phyloP scores from a whole-genome alignment of 805 yeast species.

The Candida khao-thaluensis region DNA sequence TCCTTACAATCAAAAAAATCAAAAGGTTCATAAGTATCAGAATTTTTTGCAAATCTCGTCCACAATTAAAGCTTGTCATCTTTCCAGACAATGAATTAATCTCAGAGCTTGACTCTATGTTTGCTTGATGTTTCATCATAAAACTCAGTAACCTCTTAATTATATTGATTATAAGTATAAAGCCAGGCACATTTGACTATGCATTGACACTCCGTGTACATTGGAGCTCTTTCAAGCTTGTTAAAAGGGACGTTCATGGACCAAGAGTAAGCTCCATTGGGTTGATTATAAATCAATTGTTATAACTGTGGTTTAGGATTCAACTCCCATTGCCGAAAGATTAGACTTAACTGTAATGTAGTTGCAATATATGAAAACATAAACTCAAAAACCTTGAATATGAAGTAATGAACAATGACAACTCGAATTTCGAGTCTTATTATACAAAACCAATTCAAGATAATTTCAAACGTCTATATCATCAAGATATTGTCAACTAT shows the following conservation, averaged over 20 bases:
- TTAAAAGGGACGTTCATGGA: conserved; percentile 55
- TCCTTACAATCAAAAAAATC: conserved; percentile 4
- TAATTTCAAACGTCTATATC: not conserved
- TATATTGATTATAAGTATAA: conserved; percentile 18
- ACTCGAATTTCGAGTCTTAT: not conserved
- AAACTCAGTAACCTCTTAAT: conserved; percentile 22
- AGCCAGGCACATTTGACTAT: conserved; percentile 68
- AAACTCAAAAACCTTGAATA: conserved; percentile 12
- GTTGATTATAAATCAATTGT: conserved; percentile 60
- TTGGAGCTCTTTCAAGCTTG: conserved; percentile 17
- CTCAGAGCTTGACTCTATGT: conserved; percentile 94
- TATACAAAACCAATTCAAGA: conserved; percentile 7
- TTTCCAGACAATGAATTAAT: conserved; percentile 48
- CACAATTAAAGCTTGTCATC: conserved; percentile 42
- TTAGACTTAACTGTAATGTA: conserved; percentile 3
- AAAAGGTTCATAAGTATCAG: conserved; percentile 27
- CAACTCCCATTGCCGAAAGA: conserved; percentile 62
- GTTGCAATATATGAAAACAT: not conserved
- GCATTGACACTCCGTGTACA: conserved; percentile 27
- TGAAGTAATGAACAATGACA: conserved; percentile 5
- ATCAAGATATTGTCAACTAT: not conserved
- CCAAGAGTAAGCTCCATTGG: conserved; percentile 87
- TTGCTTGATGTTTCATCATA: conserved; percentile 76
- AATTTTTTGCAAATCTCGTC: conserved; percentile 70
- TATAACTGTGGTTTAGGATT: conserved; percentile 71